Evolutionary conservation across 805 yeast species (phyloP), one percentile per base, ranked within the genome.

Genomic region (Hanseniaspora opuntiae): DNA sequence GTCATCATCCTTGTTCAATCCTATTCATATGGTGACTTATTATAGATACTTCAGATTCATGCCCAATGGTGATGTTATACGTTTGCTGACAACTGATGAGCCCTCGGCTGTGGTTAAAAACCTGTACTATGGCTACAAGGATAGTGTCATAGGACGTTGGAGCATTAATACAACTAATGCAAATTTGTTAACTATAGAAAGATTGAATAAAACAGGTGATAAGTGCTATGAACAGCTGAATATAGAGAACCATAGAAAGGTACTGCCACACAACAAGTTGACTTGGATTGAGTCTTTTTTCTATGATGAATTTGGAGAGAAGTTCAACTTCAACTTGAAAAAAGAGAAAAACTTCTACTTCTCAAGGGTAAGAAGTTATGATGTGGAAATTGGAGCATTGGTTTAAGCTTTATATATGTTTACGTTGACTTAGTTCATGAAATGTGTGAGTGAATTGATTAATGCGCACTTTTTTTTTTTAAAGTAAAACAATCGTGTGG

Each of bases 321-420:
- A 74, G 11, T 77, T 77, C 50, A 71, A 69, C 39, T 77, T 86
- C 60, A 72, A 78, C 4, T 65, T 84, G 56, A 73, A 70, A 37
- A 84, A 85, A 58, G 97, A 89, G 63, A 83, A 82, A 59, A 80
- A 88, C 12, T 89, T 86, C 66, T 78, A 75, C 59, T 89, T 87
- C 62, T 81, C 84, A 56, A 69, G 84, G 47, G 90, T 83, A 1
- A 71, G 58, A 57, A 64, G 70, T 1, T 69, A 63, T 46, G 16
- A 47, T 16, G 52, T 47, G 12, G 37, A 47, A 16, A 16, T 47
- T 12, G 45, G 39, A 48, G 30, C 58, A 57, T 38, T 36, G 48
- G 10, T 45, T 55, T 44, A 30, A 35, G 9, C 14, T 7, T n/a
- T 37, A 8, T 14, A 39, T 20, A 41, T 3, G n/a, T n/a, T 16